Evolutionary conservation across 306 rosid species (phyloP), one percentile per base, ranked within the genome.

Genomic region (Gleditsia sinensis): DNA sequence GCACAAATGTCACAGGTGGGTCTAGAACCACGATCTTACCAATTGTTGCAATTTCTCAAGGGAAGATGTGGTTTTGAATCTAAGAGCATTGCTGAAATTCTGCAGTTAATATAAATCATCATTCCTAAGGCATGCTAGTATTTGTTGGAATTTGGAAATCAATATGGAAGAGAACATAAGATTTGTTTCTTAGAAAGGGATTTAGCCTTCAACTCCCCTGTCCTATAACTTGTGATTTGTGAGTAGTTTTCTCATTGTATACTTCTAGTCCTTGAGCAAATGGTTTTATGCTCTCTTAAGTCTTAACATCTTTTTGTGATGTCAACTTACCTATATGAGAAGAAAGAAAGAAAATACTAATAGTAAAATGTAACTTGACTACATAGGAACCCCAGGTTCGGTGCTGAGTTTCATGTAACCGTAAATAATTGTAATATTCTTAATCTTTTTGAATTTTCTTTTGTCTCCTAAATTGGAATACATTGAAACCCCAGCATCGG

Each of bases 111-210:
- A 42, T 25, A 46, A 19, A 20, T 53, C 10, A 28, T 67, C 78
- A 40, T 56, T 51, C 40, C 9, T 21, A 23, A 49, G 16, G 7
- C 51, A 28, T 28, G 54, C 9, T 32, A 6, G 20, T 59, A 53
- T 36, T 34, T 46, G 45, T 34, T 33, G 19, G 36, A 27, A 50
- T 39, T 34, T 33, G 19, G 36, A 27, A 50, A 59, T 5, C 32
- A 37, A 69, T 46, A 24, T 33, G 56, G 13, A 23, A 46, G 48
- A 61, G 63, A 34, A 20, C 34, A 21, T n/a, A 19, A 36, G n/a
- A 34, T 55, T 62, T 53, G 40, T 45, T 82, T 67, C 53, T 34
- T 51, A 3, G 42, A 25, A 72, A 32, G 67, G 59, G 63, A 11
- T 72, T 59, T 32, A 49, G 23, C 62, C 66, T 72, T 81, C 14